Evolutionary conservation across 176 grass and related monocot genomes (phyloP).

Genomic region (Oryza meyeriana): DNA sequence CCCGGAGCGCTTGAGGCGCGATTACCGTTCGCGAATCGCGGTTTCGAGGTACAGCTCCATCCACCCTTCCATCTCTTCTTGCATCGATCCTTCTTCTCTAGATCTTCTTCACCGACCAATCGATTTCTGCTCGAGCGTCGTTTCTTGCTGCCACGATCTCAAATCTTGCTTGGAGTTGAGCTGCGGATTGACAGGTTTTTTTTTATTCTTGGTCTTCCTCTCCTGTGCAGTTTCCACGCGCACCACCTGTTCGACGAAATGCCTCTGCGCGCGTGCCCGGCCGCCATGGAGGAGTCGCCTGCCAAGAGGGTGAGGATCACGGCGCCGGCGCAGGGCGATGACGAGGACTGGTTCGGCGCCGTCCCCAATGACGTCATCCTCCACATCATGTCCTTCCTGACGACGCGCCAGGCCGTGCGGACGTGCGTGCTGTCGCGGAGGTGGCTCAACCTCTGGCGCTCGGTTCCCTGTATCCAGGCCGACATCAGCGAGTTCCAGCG

Average conservation of each 20-base stretch:
- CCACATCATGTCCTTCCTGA: too few species aligned
- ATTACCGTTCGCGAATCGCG: too few species aligned
- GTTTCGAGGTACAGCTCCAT: too few species aligned
- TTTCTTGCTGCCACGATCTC: background rate
- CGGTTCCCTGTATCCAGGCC: background rate
- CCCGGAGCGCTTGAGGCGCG: too few species aligned
- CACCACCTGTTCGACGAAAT: background rate
- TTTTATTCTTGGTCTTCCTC: background rate
- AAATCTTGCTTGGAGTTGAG: background rate
- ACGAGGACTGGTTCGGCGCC: too few species aligned
- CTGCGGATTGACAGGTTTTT: background rate
- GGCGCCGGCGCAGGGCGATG: too few species aligned
- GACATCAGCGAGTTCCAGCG: background rate
- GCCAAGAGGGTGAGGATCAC: background rate
- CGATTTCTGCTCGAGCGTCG: background rate
- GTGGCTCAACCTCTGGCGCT: constrained; percentile 30
- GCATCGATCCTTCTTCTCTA: background rate
- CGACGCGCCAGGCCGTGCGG: background rate
- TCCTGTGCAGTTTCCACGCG: background rate
- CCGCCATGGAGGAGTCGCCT: background rate
- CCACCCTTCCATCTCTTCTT: background rate
- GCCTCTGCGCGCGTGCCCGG: background rate
- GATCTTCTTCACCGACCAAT: background rate
- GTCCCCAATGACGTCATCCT: too few species aligned
- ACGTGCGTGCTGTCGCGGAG: constrained; percentile 5